Conservation (phyloP, 2,329 filamentous ascomycete species). For the Cladosporium sphaerospermum region DNA sequence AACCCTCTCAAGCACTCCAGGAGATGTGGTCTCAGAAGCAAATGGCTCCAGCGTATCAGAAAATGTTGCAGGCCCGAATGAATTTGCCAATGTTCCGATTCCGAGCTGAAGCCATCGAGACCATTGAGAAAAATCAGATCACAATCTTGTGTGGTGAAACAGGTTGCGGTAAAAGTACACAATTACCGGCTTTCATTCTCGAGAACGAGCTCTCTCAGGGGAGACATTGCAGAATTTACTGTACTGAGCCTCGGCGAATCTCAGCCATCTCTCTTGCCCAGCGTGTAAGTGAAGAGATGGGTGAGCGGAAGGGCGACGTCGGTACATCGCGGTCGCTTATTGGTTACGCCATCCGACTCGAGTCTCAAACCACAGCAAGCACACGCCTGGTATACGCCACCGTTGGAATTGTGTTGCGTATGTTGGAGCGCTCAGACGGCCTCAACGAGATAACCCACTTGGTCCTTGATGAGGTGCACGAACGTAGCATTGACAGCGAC, state of each 20-base stretch:
- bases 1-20: conserved; percentile 37
- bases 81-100: conserved; percentile 88
- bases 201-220: conserved; percentile 81
- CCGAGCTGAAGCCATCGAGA: conserved; percentile 66
- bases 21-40: conserved; percentile 49
- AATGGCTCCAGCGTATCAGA: conserved; percentile 55
- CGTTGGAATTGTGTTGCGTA: conserved; percentile 88
- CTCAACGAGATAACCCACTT: conserved; percentile 87
- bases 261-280: conserved; percentile 91
- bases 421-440: conserved; percentile 85
- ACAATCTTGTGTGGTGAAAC: conserved; percentile 96
- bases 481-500: conserved; percentile 92
- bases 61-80: conserved; percentile 71
- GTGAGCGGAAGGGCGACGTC: conserved; percentile 73
- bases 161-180: conserved; percentile 94
- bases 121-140: conserved; percentile 74
- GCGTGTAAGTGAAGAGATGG: conserved; percentile 89
- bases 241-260: conserved; percentile 90
- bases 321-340: conserved; percentile 79
- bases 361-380: conserved; percentile 75
- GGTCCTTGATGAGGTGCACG: conserved; percentile 95
- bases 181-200: conserved; percentile 88
- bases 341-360: conserved; percentile 88
- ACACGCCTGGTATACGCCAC: conserved; percentile 87
- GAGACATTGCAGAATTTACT: conserved; percentile 83